Base-by-base conservation (phyloP, 139 green algal species). In the Picochlorum sp. region DNA sequence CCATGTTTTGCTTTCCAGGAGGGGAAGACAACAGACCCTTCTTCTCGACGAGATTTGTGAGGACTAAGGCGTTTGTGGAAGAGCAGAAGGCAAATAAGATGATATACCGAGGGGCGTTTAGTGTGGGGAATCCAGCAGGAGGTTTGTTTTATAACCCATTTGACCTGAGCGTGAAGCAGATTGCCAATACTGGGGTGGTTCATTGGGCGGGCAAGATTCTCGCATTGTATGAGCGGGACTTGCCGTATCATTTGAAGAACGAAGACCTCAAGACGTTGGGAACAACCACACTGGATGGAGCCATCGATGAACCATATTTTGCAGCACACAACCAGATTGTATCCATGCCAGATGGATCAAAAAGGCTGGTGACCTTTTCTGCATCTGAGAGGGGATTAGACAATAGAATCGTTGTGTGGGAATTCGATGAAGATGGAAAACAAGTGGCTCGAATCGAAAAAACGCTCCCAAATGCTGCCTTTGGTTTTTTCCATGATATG, bases 401-500 rank as follows among this genome's bases (percentile, higher is more conserved):
- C 26, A 75, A 66, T 18, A 32, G 24, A 1, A 46, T 24, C 0
- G 21, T 82, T 11, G 34, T 82, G 44, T 81, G 54, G 46, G 75
- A 82, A 58, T 82, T 74, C 21, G 62, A 76, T 28, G 67, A 82
- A n/a, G 21, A 37, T 26, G 32, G 69, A 47, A 52, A 49, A 28
- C 10, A 34, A 5, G 30, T 68, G 3, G 21, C 38, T 49, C 77
- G 49, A 57, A 65, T 44, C 2, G 41, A 62, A 34, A 15, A 32
- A 32, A 30, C 57, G 21, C 24, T 75, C 61, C 72, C 71, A 16
- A 58, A 51, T 45, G 75, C 66, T 11, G 69, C 66, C 15, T 81
- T 81, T 62, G 75, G 65, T 14, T 85, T 85, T 65, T 72, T 84
- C 23, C 73, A 81, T 28, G 79, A 85, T 47, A 62, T 85, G 4